These are phyloP conservation scores for Xylaria venustula DNA, from an alignment of 495 filamentous ascomycete genomes.

Conservation along the genomic window DNA sequence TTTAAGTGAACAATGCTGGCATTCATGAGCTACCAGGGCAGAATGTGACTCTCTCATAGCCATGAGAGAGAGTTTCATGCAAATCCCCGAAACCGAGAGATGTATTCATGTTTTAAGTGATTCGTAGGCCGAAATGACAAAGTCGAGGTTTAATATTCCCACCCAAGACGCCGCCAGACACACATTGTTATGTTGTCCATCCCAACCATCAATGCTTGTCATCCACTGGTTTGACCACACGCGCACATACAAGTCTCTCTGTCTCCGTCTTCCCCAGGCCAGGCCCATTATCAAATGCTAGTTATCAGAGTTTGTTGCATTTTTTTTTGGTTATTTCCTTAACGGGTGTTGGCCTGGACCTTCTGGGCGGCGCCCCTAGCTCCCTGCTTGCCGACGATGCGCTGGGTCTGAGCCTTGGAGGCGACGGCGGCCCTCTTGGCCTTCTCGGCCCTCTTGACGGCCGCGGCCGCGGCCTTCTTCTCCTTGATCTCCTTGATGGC, in stretches of 20 bases:
- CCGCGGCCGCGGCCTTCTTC: constrained; percentile 83
- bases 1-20: constrained; percentile 28
- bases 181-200: constrained; percentile 16
- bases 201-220: constrained; percentile 19
- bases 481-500: constrained; percentile 97
- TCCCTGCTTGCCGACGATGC: constrained; percentile 93
- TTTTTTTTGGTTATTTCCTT: constrained; percentile 39
- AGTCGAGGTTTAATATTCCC: constrained; percentile 31
- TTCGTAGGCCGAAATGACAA: constrained; percentile 20
- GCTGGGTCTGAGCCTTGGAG: constrained; percentile 70
- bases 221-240: constrained; percentile 15
- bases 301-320: neutral
- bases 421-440: constrained; percentile 80
- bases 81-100: constrained; percentile 26
- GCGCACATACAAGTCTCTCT: constrained; percentile 9
- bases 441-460: constrained; percentile 99
- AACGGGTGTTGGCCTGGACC: constrained; percentile 85
- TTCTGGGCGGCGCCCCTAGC: constrained; percentile 87
- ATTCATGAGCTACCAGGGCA: constrained; percentile 30
- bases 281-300: constrained; percentile 11
- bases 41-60: constrained; percentile 20
- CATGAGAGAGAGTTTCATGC: constrained; percentile 28
- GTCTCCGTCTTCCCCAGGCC: constrained; percentile 4
- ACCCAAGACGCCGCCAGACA: constrained; percentile 35
- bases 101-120: constrained; percentile 14